These are phyloP conservation scores for Ceratobasidium sp. DNA, from an alignment of 1,284 basidiomycete species.

Conservation along the genomic window DNA sequence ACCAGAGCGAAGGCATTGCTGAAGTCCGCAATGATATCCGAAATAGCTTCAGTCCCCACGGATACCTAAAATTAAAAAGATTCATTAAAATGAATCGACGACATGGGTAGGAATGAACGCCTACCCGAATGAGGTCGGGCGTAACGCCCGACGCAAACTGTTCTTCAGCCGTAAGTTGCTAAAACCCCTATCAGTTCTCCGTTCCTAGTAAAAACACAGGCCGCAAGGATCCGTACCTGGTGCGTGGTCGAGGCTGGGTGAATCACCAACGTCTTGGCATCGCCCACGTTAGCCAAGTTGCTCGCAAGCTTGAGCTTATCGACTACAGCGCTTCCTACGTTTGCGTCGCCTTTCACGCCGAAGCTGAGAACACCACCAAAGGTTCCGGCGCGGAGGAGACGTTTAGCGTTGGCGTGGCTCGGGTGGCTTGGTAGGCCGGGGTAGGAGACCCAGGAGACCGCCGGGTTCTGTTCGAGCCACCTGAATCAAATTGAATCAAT, in stretches of 20 bases:
- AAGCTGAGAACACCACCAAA: conserved; percentile 88
- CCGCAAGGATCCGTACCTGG: conserved; percentile 57
- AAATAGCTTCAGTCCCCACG: conserved; percentile 89
- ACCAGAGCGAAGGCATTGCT: conserved; percentile 67
- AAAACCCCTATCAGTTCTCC: neutral
- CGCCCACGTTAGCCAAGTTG: conserved; percentile 81
- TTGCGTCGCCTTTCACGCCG: conserved; percentile 79
- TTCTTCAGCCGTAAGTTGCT: conserved; percentile 78
- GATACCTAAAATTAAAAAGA: conserved; percentile 62
- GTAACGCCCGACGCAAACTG: conserved; percentile 81
- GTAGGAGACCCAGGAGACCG: conserved; percentile 87
- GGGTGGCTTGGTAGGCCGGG: conserved; percentile 78
- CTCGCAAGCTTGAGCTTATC: conserved; percentile 82
- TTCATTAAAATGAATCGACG: neutral
- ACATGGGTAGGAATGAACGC: conserved; percentile 54
- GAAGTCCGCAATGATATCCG: conserved; percentile 90
- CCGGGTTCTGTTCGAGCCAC: conserved; percentile 79
- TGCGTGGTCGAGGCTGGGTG: conserved; percentile 90
- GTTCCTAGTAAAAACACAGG: neutral
- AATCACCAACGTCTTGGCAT: conserved; percentile 87
- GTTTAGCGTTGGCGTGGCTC: conserved; percentile 73
- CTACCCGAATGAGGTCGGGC: conserved; percentile 82
- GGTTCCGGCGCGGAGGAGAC: conserved; percentile 68
- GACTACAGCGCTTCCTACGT: conserved; percentile 75
- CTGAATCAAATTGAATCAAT: conserved; percentile 58